Base-by-base conservation (phyloP, 177 flowering plant genomes). In the Vitis hybrid region DNA sequence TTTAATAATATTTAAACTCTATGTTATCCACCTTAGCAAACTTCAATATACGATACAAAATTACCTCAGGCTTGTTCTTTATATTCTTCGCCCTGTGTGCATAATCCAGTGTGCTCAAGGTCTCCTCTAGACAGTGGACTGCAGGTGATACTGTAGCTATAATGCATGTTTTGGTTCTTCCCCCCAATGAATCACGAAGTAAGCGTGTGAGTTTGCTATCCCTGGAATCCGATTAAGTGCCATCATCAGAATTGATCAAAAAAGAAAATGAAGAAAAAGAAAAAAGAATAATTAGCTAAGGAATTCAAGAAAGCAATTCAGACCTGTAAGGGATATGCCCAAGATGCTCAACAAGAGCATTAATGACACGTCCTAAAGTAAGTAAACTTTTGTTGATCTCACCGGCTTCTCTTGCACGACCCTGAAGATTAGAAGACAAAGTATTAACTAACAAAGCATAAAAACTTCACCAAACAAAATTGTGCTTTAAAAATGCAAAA, bases 111-210 rank as follows among this genome's bases (percentile, higher is more conserved):
- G 99, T 96, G 64, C 97, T 96, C 51, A 96, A 78, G 14, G 99
- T 96, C 79, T 96, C 99, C 78, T 93, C 99, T 60, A 96, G 79
- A 72, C 98, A 93, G 65, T 90, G 94, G 2, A 93, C 97, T 68
- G 99, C 94, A 7, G 99, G 99, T 50, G 99, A 96, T 16, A 96
- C 97, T 33, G 98, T 96, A 5, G 99, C 99, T 64, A 96, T 93
- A 39, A 96, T 95, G 80, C 99, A 95, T 12, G 99, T 95, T 77
- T 93, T 95, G 18, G 98, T 95, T 81, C 94, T 86, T 72, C 98
- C 98, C 39, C 98, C 97, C 69, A 93, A 76, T 58, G 99, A 95
- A 83, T 93, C 99, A 66, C 98, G 92, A 19, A 95, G 86, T 62
- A 95, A 77, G 52, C 99, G 75, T 14, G 98, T 95, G 31, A 95